A percentile compares a stretch with the other conserved stretches of the same genome.
phyloP scores from a whole-genome alignment of 169 alveolate genomes.

The Eimeria maxima region DNA sequence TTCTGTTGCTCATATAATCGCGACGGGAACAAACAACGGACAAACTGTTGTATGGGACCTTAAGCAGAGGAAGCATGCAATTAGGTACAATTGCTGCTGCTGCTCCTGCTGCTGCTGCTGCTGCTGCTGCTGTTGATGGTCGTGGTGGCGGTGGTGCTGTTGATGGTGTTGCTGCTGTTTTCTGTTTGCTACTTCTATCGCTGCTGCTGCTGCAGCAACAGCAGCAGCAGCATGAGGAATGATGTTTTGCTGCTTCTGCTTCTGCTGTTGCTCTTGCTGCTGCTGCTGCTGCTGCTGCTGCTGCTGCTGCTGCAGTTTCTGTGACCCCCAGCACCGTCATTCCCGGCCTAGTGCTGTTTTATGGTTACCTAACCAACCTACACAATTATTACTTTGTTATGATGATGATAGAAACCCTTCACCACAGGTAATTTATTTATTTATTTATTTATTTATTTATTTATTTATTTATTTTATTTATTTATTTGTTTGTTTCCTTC shows the following conservation, averaged over 20 bases:
- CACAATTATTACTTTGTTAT: constrained; percentile 86
- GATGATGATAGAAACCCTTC: constrained; percentile 89
- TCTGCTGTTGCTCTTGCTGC: not conserved
- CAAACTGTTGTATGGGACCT: constrained; percentile 87
- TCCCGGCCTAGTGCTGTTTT: constrained; percentile 85
- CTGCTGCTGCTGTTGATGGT: not conserved
- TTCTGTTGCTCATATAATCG: constrained; percentile 86
- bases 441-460: too few relatives aligned
- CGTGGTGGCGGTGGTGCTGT: not conserved
- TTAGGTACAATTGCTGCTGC: constrained; percentile 67
- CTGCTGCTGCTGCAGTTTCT: constrained; percentile 76
- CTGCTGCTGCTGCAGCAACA: not conserved
- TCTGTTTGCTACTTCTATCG: not conserved
- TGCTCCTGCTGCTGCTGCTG: not conserved
- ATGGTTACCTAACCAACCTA: constrained; percentile 86
- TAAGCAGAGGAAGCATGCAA: constrained; percentile 85
- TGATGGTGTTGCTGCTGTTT: not conserved
- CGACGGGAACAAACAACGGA: constrained; percentile 86
- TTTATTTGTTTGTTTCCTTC: too few relatives aligned
- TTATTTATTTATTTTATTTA: not conserved
- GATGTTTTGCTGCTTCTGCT: not conserved
- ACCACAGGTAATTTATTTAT: constrained; percentile 71
- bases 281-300: not conserved
- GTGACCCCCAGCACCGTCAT: constrained; percentile 88
- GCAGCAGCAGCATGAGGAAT: not conserved